Percentiles rank a stretch among this genome's conserved stretches.
These are phyloP conservation scores for Thelonectria blattea DNA, from an alignment of 2,329 filamentous ascomycete genomes.

Conservation along the genomic window DNA sequence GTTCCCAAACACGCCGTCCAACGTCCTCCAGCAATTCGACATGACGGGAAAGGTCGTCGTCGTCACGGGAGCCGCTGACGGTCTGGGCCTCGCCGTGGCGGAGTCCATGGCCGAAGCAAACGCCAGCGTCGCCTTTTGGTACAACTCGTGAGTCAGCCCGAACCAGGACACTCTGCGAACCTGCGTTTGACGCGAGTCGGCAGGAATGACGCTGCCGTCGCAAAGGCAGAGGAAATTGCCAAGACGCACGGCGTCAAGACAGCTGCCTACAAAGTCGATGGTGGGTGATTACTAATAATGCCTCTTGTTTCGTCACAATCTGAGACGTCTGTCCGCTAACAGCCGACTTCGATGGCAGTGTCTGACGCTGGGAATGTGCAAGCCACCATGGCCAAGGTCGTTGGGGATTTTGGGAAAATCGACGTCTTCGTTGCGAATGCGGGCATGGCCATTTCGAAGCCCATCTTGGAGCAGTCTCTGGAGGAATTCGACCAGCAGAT, in stretches of 20 bases:
- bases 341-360: constrained; percentile 38
- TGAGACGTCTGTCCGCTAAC: neutral
- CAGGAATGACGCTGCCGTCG: constrained; percentile 44
- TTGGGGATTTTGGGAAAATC: constrained; percentile 35
- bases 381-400: constrained; percentile 22
- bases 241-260: constrained; percentile 45
- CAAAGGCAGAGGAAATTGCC: constrained; percentile 43
- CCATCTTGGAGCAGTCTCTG: constrained; percentile 58
- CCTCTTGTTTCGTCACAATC: neutral
- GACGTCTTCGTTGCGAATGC: constrained; percentile 38
- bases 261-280: constrained; percentile 51
- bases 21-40: constrained; percentile 52
- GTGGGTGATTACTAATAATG: constrained; percentile 35
- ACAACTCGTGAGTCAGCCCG: constrained; percentile 36
- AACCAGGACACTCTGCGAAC: neutral
- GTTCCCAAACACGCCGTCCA: constrained; percentile 37
- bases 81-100: constrained; percentile 51
- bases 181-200: neutral
- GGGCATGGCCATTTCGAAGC: constrained; percentile 58
- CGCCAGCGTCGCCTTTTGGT: constrained; percentile 47
- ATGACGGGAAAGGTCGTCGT: constrained; percentile 50
- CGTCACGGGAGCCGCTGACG: constrained; percentile 54
- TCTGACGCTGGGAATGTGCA: constrained; percentile 44
- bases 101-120: constrained; percentile 54
- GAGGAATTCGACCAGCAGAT: constrained; percentile 58